These are phyloP conservation scores for Paracamarosporium sp. DNA, from an alignment of 2,329 filamentous ascomycete genomes.

Conservation along the genomic window DNA sequence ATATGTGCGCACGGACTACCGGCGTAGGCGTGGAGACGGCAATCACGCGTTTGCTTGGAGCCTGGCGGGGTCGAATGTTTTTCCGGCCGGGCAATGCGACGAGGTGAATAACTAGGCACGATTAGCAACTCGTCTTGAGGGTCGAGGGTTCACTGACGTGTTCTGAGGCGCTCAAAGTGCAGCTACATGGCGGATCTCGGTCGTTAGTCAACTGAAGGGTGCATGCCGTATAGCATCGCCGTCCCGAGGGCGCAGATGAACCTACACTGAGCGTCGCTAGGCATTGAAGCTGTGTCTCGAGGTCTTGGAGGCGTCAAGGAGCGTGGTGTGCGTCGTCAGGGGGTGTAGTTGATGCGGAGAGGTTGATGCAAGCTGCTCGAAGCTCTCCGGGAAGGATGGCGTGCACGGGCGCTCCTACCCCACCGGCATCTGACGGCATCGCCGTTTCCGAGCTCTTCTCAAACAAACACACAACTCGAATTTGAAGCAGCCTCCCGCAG, in stretches of 20 bases:
- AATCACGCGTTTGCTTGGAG: constrained; percentile 8
- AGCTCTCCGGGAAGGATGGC: background rate
- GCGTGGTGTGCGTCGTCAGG: background rate
- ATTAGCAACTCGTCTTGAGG: background rate
- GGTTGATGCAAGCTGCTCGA: background rate
- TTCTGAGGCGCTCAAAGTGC: background rate
- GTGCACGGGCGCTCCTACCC: constrained; percentile 8
- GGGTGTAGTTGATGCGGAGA: background rate
- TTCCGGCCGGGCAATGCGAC: background rate
- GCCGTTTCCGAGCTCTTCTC: constrained; percentile 14
- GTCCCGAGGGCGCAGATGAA: constrained; percentile 34
- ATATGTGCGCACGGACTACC: constrained; percentile 12
- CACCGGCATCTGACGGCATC: constrained; percentile 13
- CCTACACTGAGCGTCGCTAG: constrained; percentile 33
- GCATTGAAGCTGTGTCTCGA: background rate
- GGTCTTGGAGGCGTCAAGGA: background rate
- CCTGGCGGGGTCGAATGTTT: background rate
- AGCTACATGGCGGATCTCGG: constrained; percentile 14
- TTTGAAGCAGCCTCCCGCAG: background rate
- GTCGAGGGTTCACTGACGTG: background rate
- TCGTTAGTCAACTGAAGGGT: constrained; percentile 39
- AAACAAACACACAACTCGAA: constrained; percentile 11
- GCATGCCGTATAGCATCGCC: constrained; percentile 35
- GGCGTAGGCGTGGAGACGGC: background rate
- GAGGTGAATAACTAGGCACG: background rate